Conservation (phyloP, 2,329 filamentous ascomycete species). For the Ascochyta clinopodiicola region DNA sequence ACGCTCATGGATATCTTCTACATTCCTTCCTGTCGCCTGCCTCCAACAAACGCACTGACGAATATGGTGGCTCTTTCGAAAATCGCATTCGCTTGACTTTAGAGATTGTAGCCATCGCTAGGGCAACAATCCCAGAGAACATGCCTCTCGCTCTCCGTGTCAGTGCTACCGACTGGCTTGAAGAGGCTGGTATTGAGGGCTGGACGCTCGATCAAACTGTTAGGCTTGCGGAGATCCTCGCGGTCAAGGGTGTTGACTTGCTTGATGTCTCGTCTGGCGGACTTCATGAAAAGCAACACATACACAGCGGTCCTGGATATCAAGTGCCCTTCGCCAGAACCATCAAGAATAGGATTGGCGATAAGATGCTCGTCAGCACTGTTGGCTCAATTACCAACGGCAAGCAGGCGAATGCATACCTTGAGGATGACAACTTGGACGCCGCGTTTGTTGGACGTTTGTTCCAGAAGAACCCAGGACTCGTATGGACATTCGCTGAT, state of each 20-base stretch:
- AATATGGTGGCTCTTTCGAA: slow-evolving; percentile 73
- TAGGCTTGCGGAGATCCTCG: slow-evolving; percentile 70
- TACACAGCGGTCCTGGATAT: slow-evolving; percentile 69
- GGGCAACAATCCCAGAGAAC: slow-evolving; percentile 66
- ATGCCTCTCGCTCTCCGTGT: slow-evolving; percentile 79
- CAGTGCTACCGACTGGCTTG: slow-evolving; percentile 77
- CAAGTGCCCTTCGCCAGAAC: slow-evolving; percentile 75
- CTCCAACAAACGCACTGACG: slow-evolving; percentile 70
- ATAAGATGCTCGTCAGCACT: slow-evolving; percentile 71
- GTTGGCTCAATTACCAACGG: slow-evolving; percentile 78
- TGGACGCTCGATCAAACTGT: slow-evolving; percentile 73
- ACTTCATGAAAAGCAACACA: slow-evolving; percentile 67
- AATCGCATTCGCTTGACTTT: slow-evolving; percentile 73
- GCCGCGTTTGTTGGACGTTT: slow-evolving; percentile 76
- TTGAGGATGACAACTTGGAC: slow-evolving; percentile 60
- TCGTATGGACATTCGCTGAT: slow-evolving; percentile 75
- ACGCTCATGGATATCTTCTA: slow-evolving; percentile 79
- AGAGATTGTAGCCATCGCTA: slow-evolving; percentile 69
- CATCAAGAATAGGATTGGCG: slow-evolving; percentile 76
- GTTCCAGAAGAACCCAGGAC: slow-evolving; percentile 82
- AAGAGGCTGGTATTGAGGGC: slow-evolving; percentile 63
- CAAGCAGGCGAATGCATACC: slow-evolving; percentile 62
- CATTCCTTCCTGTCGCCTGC: slow-evolving; percentile 73
- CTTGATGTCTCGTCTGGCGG: slow-evolving; percentile 83
- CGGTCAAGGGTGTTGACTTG: slow-evolving; percentile 77